Conservation (phyloP, 345 rosid genomes). For the Eucalyptus viminalis region DNA sequence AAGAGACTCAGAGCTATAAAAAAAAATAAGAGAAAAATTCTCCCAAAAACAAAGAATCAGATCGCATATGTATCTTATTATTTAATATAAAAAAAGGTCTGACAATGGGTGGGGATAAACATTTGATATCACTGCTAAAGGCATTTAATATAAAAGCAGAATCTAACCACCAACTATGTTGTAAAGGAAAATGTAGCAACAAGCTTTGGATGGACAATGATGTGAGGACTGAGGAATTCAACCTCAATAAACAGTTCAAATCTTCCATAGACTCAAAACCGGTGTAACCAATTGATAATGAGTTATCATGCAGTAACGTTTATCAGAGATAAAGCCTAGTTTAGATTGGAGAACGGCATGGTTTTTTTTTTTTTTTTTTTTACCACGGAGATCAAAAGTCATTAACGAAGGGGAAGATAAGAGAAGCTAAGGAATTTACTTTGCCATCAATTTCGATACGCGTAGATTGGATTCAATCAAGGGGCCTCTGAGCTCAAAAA, state of each 20-base stretch:
- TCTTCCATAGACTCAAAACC: no score
- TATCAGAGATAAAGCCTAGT: background rate
- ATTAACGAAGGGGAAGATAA: background rate
- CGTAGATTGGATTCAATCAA: background rate
- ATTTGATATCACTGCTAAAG: background rate
- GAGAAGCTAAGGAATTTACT: background rate
- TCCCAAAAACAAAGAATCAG: background rate
- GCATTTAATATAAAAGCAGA: accelerated
- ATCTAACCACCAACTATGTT: background rate
- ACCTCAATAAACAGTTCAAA: no score
- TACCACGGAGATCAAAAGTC: background rate
- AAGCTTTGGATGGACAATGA: background rate
- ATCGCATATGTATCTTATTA: background rate
- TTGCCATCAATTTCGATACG: background rate
- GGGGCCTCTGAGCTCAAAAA: background rate
- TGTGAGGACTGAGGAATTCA: background rate
- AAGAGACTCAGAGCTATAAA: background rate
- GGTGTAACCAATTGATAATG: no score
- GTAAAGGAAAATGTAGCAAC: background rate
- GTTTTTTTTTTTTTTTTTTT: no score
- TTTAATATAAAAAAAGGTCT: accelerated
- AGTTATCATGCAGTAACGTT: no score
- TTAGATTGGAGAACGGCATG: background rate
- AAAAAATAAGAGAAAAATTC: background rate
- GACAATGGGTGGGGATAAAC: background rate